Base-by-base conservation (phyloP, 805 yeast species). In the Schwanniomyces occidentalis region DNA sequence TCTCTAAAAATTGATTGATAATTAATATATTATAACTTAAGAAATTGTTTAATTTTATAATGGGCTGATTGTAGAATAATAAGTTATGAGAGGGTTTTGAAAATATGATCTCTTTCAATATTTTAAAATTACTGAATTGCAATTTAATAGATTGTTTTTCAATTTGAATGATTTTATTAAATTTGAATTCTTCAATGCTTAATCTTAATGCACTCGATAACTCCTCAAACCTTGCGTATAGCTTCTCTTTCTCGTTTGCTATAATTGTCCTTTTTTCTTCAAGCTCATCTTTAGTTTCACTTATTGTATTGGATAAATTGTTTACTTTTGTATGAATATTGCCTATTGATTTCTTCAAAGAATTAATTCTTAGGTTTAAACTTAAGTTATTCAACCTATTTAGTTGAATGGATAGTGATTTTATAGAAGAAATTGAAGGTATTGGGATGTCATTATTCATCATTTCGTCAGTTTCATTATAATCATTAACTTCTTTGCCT, bases 1-100 rank as follows among this genome's bases (percentile, higher is more conserved):
- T 45, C 35, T 58, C 65, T n/a, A 58, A 35, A 35, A 54, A 58
- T 31, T 47, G 54, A 33, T 58, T 58, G 14, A 58, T 42, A 6
- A 61, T 65, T 5, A 63, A 41, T 2, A 56, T 42, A 31, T 53
- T 61, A 36, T 51, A 45, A n/a, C 44, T 45, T 27, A 61, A 46
- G 34, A 66, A 61, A 15, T 53, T 47, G 8, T 48, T 37, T 3
- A 65, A 36, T 13, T 39, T 46, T 6, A 65, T 42, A 2, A 65
- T 47, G 1, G 63, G 65, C 34, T 56, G 63, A 29, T 47, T 34
- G 41, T 39, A 55, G 30, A 61, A 51, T 14, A 37, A 28, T 13
- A 37, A 44, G 24, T 19, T 28, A 7, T 23, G 31, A 19, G 24
- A 14, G 27, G 36, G 12, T 19, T 26, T 33, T 30, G 46, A 26